Evolutionary conservation across 1,284 basidiomycete genomes (phyloP), one percentile per base, ranked within the genome.

Genomic region (Agroathelia rolfsii): DNA sequence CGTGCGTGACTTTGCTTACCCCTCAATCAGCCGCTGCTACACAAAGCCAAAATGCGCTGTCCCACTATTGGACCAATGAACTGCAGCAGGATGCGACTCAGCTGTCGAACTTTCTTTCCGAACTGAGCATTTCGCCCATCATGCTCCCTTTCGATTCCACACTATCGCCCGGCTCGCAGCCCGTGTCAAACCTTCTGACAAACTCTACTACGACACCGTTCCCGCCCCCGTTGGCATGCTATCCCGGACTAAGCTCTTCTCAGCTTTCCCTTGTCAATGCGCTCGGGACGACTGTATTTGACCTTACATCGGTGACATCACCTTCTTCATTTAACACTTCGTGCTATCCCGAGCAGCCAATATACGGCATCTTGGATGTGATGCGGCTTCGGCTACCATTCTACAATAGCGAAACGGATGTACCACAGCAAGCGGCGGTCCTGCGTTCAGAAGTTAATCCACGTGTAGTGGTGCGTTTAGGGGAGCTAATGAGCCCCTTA

Each of bases 331-430:
- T 76, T 44, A 51, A 70, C 38, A 30, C 59, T 5, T 51, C 55
- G 5, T 80, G 76, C 49, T 77, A 64, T 48, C 53, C 64, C 6
- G 58, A 62, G 40, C 62, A 70, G 13, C 76, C 74, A 2, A 53
- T 74, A 11, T 79, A 80, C 46, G 76, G 76, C n/a, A 55, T 74
- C 6, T 53, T 79, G 30, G 62, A 79, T 44, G 44, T 77, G 8
- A 49, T 76, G 16, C 59, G 57, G 7, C 53, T 76, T 15, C 67
- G 75, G 9, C 53, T 73, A 15, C 73, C 76, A 8, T 78, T 75
- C 50, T 34, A 52, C 5, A 66, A 74, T 45, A 50, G 56, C 6
- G 49, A 56, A 18, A 44, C 50, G 9, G 60, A 61, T 12, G 52
- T 62, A 19, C 54, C 66, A 1, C 58, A 56, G 36, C 73, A 78